phyloP scores from a whole-genome alignment of 495 filamentous ascomycete species.

The Aeminium ludgeri region DNA sequence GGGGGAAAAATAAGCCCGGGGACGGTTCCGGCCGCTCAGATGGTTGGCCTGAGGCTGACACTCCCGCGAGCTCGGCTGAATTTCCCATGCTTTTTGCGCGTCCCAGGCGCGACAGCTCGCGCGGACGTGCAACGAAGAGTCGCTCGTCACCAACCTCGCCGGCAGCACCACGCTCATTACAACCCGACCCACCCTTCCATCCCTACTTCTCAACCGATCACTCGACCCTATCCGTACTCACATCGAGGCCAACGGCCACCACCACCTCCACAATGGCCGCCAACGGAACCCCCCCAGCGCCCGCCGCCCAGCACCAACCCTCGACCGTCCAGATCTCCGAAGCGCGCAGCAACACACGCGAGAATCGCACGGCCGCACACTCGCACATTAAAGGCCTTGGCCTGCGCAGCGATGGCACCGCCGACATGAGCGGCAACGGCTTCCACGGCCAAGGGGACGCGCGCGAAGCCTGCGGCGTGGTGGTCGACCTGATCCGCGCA shows the following conservation, averaged over 20 bases:
- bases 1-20: background rate
- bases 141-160: too few species aligned
- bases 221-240: too few species aligned
- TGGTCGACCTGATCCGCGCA: conserved; percentile 83
- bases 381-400: conserved; percentile 94
- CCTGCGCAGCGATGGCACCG: conserved; percentile 61
- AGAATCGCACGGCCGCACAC: conserved; percentile 88
- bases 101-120: too few species aligned
- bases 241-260: too few species aligned
- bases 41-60: background rate
- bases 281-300: conserved; percentile 6
- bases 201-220: too few species aligned
- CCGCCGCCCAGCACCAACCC: background rate
- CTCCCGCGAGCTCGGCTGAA: too few species aligned
- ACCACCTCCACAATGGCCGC: conserved; percentile 2
- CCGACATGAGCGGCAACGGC: conserved; percentile 41
- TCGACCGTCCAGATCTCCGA: conserved; percentile 69
- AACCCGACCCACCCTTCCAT: too few species aligned
- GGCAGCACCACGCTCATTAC: too few species aligned
- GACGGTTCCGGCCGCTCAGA: background rate
- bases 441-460: conserved; percentile 82
- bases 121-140: too few species aligned
- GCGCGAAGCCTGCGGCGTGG: conserved; percentile 84
- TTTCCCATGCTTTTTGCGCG: too few species aligned
- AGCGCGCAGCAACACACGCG: conserved; percentile 71